Evolutionary conservation across 768 basidiomycete genomes (phyloP), one percentile per base, ranked within the genome.

Genomic region (Mycena capillaripes): DNA sequence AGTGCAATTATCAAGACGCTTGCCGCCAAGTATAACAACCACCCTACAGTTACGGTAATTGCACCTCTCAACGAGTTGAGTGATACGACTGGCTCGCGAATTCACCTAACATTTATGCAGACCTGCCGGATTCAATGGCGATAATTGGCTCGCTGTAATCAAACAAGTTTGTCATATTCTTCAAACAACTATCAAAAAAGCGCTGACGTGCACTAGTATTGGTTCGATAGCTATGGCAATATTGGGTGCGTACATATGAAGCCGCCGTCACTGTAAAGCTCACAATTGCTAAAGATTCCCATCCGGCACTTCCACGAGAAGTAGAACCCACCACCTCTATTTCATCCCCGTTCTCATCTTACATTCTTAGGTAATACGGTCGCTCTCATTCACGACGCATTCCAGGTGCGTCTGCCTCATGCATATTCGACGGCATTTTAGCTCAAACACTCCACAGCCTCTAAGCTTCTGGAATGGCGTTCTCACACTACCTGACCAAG

Each of bases 21-120:
- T 67, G 89, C 91, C 19, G 82, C 83, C 67, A 88, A 89, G 84
- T 94, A 90, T 78, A 86, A 86, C 29, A 81, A 83, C 75, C 85
- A 88, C 70, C 78, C 85, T 1, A 76, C 86, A 21, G 88, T 89
- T 16, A 81, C 93, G 1, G 82, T 86, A 55, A 95, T 96, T 64
- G 92, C 92, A 25, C 90, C 94, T 2, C 77, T 96, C 76, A 96
- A 96, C 75, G 95, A 96, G 93, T 95, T 72, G 76, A 81, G 78
- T 44, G 32, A 29, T 21, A 34, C 29, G 55, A 36, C n/a, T 50
- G 27, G 14, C 3, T 56, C 27, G 21, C 36, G 32, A 32, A 53
- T 17, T 6, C 12, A n/a, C 34, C 27, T 62, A 38, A 34, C 73
- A 44, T 36, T 27, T 23, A 21, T 7, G n/a, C 73, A 95, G 93